Percentiles rank a stretch among this genome's conserved stretches.
phyloP scores from a whole-genome alignment of 148 eudicot genomes.

The Rhododendron ovatum region DNA sequence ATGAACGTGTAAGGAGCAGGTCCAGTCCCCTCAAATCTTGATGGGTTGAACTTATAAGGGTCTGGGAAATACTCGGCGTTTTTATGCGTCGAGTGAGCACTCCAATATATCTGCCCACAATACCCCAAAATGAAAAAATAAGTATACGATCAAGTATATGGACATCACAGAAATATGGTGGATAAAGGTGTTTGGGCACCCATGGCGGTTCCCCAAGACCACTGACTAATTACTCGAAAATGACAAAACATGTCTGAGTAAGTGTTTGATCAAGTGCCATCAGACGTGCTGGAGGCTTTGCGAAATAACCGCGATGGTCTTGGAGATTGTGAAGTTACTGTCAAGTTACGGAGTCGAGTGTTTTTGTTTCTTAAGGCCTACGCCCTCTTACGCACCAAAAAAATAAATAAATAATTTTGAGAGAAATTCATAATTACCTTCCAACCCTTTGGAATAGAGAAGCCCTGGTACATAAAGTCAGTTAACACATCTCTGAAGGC shows the following conservation, averaged over 20 bases:
- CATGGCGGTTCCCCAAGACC: too few relatives aligned
- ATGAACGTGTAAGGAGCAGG: not conserved
- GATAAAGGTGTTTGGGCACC: too few relatives aligned
- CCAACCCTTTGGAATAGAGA: conserved; percentile 1
- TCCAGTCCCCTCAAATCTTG: not conserved
- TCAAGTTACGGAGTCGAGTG: too few relatives aligned
- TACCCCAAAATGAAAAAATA: not conserved
- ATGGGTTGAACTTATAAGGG: not conserved
- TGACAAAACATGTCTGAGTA: too few relatives aligned
- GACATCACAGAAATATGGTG: too few relatives aligned
- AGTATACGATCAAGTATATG: not conserved
- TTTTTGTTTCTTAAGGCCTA: too few relatives aligned
- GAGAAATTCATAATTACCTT: conserved; percentile 1
- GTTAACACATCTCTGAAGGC: conserved; percentile 6
- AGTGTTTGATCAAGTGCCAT: too few relatives aligned
- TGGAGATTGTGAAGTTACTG: too few relatives aligned
- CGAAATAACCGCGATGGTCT: too few relatives aligned
- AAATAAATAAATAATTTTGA: not conserved
- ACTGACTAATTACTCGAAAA: too few relatives aligned
- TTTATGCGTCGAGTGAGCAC: not conserved
- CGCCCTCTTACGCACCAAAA: too few relatives aligned
- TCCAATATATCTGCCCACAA: not conserved
- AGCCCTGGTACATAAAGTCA: conserved; percentile 3
- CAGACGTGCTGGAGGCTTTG: too few relatives aligned
- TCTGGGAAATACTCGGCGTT: not conserved